phyloP scores from a whole-genome alignment of 768 basidiomycete genomes.

The Boletus rubroflammeus region DNA sequence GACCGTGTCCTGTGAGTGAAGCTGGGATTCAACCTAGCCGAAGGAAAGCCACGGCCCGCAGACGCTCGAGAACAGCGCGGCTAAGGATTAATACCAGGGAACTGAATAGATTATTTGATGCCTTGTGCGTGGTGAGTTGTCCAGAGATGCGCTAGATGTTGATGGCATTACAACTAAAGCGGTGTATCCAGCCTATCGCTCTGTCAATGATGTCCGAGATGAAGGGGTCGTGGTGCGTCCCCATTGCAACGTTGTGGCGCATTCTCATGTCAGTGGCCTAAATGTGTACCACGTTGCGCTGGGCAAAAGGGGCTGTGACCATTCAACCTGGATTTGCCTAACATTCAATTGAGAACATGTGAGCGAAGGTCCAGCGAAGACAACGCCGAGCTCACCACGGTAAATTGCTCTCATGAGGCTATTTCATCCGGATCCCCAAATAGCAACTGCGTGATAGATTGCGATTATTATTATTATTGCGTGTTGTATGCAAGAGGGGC shows the following conservation, averaged over 20 bases:
- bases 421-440: background rate
- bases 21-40: conserved; percentile 22
- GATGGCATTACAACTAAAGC: conserved; percentile 14
- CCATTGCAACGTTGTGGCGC: conserved; percentile 14
- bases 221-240: conserved; percentile 10
- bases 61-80: conserved; percentile 16
- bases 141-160: conserved; percentile 2
- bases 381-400: conserved; percentile 14
- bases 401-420: conserved; percentile 15
- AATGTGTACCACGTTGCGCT: conserved; percentile 15
- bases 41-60: conserved; percentile 21
- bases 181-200: conserved; percentile 1
- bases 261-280: conserved; percentile 24
- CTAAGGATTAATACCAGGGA: conserved; percentile 9
- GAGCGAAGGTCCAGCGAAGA: conserved; percentile 16
- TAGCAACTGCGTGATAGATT: conserved; percentile 20
- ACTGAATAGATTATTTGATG: conserved; percentile 14
- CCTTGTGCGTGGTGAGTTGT: conserved; percentile 11
- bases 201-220: conserved; percentile 12
- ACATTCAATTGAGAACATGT: conserved; percentile 8
- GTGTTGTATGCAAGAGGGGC: background rate
- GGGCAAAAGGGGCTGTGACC: conserved; percentile 17
- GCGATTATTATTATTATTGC: conserved; percentile 3
- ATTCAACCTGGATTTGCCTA: conserved; percentile 10
- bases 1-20: conserved; percentile 17